Evolutionary conservation across 1,284 basidiomycete species (phyloP), one percentile per base, ranked within the genome.

Genomic region (Fomitopsis schrenkii): DNA sequence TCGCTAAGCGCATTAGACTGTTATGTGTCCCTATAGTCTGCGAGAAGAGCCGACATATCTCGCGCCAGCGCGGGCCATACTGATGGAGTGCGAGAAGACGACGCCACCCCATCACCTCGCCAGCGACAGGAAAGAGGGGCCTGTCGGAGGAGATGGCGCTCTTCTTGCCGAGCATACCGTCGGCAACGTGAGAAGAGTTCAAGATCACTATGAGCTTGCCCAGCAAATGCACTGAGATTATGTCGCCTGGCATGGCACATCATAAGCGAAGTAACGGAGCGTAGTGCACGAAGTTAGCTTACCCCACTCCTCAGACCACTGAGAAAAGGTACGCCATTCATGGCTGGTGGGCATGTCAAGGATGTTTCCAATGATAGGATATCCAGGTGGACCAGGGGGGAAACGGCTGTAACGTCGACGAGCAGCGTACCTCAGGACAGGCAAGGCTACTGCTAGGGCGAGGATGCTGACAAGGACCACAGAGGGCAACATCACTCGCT

Each of bases 131-230:
- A n/a, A 76, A 57, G 19, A 75, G 73, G 0, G 88, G 86, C 17
- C 88, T 81, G 66, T 88, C 85, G 9, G 88, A 88, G 71, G 88
- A 90, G 46, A 84, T 82, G 8, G 82, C 74, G 61, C 84, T 84
- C 67, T 86, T 85, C 74, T 85, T 88, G 68, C 89, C 86, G 45
- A 91, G 77, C 72, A 91, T 79, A 53, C 87, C 85, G 57, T 76
- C 67, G 5, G 86, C 85, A 26, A 76, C 67, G 65, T 81, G 73
- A 5, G 77, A 74, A 3, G 81, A 84, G 69, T 86, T 88, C 28
- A 90, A 68, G 50, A 90, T 75, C 56, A 91, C 71, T 30, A 88
- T 72, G 38, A 81, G 76, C 63, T 87, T 84, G 1, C 86, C 87
- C 10, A 90, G 72, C 26, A 88, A 71, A 30, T 81, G 83, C 2